Evolutionary conservation across 257 asterid species (phyloP).

Genomic region (Datura wrightii): DNA sequence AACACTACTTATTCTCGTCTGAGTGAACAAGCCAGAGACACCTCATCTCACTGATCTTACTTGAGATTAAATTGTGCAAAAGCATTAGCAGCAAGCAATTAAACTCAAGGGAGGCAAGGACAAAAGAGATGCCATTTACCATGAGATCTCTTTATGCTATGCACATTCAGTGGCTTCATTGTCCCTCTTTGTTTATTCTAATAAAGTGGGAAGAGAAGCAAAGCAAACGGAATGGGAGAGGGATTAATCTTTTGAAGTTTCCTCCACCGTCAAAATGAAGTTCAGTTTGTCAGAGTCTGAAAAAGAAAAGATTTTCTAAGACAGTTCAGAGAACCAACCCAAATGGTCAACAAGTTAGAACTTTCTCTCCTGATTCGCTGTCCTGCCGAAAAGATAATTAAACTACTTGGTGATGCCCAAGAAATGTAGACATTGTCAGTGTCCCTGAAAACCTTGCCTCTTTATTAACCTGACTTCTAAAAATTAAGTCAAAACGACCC

Average conservation of each 20-base stretch:
- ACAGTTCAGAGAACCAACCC: neutral
- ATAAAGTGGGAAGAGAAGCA: neutral
- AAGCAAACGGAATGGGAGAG: neutral
- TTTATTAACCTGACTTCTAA: neutral
- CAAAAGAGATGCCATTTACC: neutral
- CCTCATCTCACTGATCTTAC: slow-evolving; percentile 4
- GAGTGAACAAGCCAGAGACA: neutral
- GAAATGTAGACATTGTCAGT: neutral
- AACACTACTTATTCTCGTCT: neutral
- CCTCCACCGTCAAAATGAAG: neutral
- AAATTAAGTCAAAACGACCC: slow-evolving; percentile 5
- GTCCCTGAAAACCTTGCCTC: slow-evolving; percentile 5
- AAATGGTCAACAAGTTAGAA: slow-evolving; percentile 16
- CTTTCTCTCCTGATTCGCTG: neutral
- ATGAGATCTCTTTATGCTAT: neutral
- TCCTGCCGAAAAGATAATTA: neutral
- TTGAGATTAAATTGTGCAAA: neutral
- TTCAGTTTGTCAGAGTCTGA: neutral
- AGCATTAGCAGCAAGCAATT: slow-evolving; percentile 12
- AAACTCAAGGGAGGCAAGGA: neutral
- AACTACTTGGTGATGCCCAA: neutral
- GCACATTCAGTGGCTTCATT: neutral
- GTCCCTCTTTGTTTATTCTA: neutral
- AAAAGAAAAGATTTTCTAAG: neutral
- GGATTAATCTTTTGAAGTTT: neutral